Conservation (phyloP, 2,329 filamentous ascomycete genomes). For the Lasiodiplodia hormozganensis region DNA sequence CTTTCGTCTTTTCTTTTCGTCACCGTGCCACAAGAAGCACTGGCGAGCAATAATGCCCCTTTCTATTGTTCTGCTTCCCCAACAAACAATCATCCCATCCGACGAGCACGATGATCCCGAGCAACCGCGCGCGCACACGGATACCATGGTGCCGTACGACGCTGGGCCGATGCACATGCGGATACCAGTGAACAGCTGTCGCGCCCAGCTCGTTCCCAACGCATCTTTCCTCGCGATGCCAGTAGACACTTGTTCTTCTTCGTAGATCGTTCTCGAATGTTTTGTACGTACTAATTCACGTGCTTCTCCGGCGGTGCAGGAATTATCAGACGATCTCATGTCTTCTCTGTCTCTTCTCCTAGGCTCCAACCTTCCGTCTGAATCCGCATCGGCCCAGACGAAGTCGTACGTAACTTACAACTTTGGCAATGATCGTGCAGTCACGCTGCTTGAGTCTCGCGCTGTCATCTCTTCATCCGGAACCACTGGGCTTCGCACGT, state of each 20-base stretch:
- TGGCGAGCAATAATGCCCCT: conserved; percentile 4
- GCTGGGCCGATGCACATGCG: not conserved
- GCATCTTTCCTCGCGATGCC: conserved; percentile 11
- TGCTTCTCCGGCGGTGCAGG: conserved; percentile 60
- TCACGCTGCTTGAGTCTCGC: conserved; percentile 74
- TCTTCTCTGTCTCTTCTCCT: conserved; percentile 70
- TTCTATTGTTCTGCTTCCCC: not conserved
- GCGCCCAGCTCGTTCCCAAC: not conserved
- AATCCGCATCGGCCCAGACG: conserved; percentile 71
- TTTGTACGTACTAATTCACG: conserved; percentile 30
- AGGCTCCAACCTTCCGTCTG: conserved; percentile 67
- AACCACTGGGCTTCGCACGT: conserved; percentile 79
- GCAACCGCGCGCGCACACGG: not conserved
- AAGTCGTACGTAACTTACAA: conserved; percentile 78
- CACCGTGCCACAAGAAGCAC: conserved; percentile 8
- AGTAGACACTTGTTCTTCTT: conserved; percentile 9
- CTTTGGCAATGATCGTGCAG: conserved; percentile 45
- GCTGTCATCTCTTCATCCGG: conserved; percentile 73
- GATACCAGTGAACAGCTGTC: not conserved
- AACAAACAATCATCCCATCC: conserved; percentile 7
- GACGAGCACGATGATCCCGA: not conserved
- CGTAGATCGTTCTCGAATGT: not conserved
- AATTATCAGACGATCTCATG: conserved; percentile 83
- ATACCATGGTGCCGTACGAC: conserved; percentile 4
- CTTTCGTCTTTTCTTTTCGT: not conserved